phyloP scores from a whole-genome alignment of 768 basidiomycete genomes.

The Daedaleopsis sinensis region DNA sequence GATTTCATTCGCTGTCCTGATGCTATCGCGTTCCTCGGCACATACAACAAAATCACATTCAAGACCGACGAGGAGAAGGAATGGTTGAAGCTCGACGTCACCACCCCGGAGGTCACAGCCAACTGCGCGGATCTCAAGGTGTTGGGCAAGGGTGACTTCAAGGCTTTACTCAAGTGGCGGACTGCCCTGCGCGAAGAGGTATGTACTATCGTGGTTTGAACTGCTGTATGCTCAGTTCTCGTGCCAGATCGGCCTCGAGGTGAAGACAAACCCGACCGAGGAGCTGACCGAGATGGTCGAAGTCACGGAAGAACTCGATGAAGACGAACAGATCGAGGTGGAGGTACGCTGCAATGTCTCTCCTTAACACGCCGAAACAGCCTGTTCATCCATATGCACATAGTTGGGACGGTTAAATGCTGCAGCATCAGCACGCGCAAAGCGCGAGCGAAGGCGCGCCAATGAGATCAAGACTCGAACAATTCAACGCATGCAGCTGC shows the following conservation, averaged over 20 bases:
- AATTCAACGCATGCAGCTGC: slow-evolving; percentile 92
- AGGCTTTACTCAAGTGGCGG: slow-evolving; percentile 90
- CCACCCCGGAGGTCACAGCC: slow-evolving; percentile 77
- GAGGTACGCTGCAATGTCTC: slow-evolving; percentile 57
- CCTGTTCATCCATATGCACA: background rate
- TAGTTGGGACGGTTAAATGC: slow-evolving; percentile 85
- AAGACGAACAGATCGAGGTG: slow-evolving; percentile 86
- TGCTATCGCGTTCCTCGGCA: slow-evolving; percentile 79
- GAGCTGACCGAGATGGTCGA: slow-evolving; percentile 77
- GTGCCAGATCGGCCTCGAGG: slow-evolving; percentile 78
- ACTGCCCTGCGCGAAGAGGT: slow-evolving; percentile 87
- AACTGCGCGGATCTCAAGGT: slow-evolving; percentile 94
- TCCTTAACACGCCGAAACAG: slow-evolving; percentile 2
- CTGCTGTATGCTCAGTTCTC: background rate
- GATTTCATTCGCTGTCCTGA: slow-evolving; percentile 75
- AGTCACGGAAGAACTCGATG: slow-evolving; percentile 71
- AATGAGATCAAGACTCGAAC: slow-evolving; percentile 90
- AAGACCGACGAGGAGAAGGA: slow-evolving; percentile 82
- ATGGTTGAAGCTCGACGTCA: slow-evolving; percentile 77
- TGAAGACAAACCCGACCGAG: slow-evolving; percentile 70
- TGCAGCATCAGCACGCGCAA: slow-evolving; percentile 71
- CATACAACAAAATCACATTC: slow-evolving; percentile 78
- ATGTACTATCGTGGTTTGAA: slow-evolving; percentile 38
- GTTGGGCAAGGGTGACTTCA: slow-evolving; percentile 97
- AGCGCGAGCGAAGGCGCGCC: slow-evolving; percentile 79